A percentile compares a stretch with the other conserved stretches of the same genome.
These are phyloP conservation scores for Candida andamanensis DNA, from an alignment of 805 yeast genomes.

Conservation along the genomic window DNA sequence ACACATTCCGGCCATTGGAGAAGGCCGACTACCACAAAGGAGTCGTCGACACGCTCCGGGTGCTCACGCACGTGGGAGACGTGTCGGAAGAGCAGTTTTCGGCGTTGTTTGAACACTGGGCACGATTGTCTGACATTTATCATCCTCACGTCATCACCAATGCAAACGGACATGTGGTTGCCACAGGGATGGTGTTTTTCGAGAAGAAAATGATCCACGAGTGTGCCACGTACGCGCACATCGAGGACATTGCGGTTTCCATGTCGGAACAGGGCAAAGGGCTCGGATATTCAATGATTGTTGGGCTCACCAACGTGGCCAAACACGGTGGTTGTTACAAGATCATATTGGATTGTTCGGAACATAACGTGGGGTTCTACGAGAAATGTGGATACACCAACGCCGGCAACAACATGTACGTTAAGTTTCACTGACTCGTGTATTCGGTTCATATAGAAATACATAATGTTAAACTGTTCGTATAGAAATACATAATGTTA, in stretches of 20 bases:
- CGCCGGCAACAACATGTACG: slow-evolving; percentile 63
- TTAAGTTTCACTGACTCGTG: slow-evolving; percentile 8
- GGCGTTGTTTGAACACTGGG: slow-evolving; percentile 56
- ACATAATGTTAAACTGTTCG: neutral
- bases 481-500: slow-evolving; percentile 7
- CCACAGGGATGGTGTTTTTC: slow-evolving; percentile 75
- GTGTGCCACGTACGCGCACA: slow-evolving; percentile 85
- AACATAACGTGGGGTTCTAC: slow-evolving; percentile 77
- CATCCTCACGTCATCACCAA: slow-evolving; percentile 66
- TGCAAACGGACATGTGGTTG: slow-evolving; percentile 53
- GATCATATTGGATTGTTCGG: slow-evolving; percentile 83
- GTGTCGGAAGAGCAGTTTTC: slow-evolving; percentile 49
- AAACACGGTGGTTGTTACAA: slow-evolving; percentile 69
- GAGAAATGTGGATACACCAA: slow-evolving; percentile 75
- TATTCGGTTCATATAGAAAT: neutral
- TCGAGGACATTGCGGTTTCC: slow-evolving; percentile 88
- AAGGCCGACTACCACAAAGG: slow-evolving; percentile 56
- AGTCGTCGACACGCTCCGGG: slow-evolving; percentile 56
- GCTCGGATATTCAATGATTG: slow-evolving; percentile 67
- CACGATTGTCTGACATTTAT: slow-evolving; percentile 46
- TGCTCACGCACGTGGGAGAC: slow-evolving; percentile 79
- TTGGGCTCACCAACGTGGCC: slow-evolving; percentile 56
- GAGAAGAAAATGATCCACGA: slow-evolving; percentile 82
- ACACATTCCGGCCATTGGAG: slow-evolving; percentile 54
- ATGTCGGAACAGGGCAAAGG: slow-evolving; percentile 74